Conservation (phyloP, 2,329 filamentous ascomycete genomes). For the Davidsoniella eucalypti region DNA sequence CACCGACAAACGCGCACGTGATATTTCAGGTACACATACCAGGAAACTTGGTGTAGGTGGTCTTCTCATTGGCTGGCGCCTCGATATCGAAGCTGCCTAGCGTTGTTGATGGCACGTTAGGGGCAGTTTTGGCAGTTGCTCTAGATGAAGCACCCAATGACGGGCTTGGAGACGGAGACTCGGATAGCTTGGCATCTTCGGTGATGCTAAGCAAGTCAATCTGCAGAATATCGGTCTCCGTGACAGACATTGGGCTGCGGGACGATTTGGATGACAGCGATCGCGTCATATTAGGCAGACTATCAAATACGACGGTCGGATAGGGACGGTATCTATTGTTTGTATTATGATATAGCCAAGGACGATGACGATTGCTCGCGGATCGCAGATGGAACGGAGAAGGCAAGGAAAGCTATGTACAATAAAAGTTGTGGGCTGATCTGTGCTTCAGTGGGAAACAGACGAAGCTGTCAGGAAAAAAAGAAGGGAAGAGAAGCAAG, state of each 20-base stretch:
- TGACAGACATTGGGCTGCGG: neutral
- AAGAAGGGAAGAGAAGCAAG: too few species aligned
- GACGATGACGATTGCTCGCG: too few species aligned
- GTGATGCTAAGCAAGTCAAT: slow-evolving; percentile 3
- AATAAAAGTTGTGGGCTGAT: too few species aligned
- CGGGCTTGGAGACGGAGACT: neutral
- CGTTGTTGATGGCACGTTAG: neutral
- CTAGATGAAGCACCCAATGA: neutral
- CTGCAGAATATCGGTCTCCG: neutral
- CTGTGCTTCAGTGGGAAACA: too few species aligned
- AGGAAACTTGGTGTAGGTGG: slow-evolving; percentile 4
- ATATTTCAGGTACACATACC: neutral
- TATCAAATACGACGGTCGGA: too few species aligned
- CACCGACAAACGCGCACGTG: neutral
- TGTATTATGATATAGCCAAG: too few species aligned
- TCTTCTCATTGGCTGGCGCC: neutral
- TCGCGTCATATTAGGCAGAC: too few species aligned
- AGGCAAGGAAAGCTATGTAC: too few species aligned
- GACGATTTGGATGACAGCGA: too few species aligned
- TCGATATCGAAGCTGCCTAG: slow-evolving; percentile 1
- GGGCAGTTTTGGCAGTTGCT: neutral
- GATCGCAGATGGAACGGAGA: too few species aligned
- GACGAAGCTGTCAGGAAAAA: too few species aligned
- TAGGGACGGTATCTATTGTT: too few species aligned
- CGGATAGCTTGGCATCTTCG: neutral